Percentiles rank a stretch among this genome's conserved stretches.
Evolutionary conservation across 768 basidiomycete species (phyloP).

Genomic region (Lactifluus volemus): DNA sequence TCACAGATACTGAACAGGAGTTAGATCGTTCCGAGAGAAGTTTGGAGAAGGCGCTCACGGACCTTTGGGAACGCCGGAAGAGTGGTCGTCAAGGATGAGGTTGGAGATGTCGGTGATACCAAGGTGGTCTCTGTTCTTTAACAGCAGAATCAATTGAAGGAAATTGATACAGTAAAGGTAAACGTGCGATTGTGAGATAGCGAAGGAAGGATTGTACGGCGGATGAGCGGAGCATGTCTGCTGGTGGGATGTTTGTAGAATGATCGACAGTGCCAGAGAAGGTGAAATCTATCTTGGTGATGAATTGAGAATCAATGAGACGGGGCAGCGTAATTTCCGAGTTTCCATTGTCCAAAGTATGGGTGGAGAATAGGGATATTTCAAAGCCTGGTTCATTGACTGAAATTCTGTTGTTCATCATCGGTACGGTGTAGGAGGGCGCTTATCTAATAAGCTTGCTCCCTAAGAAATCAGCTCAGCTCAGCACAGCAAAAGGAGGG

Average conservation of each 20-base stretch:
- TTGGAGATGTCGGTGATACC: slow-evolving; percentile 14
- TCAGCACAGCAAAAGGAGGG: slow-evolving; percentile 1
- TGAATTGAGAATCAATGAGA: slow-evolving; percentile 40
- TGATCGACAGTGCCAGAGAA: slow-evolving; percentile 48
- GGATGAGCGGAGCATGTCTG: slow-evolving; percentile 40
- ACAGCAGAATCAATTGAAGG: slow-evolving; percentile 14
- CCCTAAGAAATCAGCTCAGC: background rate
- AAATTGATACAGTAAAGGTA: background rate
- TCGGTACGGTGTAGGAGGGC: background rate
- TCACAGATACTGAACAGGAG: slow-evolving; percentile 32
- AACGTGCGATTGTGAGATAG: slow-evolving; percentile 31
- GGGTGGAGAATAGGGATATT: slow-evolving; percentile 39
- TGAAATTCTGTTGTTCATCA: slow-evolving; percentile 27
- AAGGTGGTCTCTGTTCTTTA: slow-evolving; percentile 38
- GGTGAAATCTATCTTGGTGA: slow-evolving; percentile 42
- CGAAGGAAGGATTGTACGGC: slow-evolving; percentile 40
- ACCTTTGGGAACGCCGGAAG: slow-evolving; percentile 11
- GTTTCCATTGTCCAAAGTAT: slow-evolving; percentile 33
- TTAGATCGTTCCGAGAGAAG: slow-evolving; percentile 27
- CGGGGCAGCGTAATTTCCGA: slow-evolving; percentile 27
- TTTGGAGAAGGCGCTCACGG: background rate
- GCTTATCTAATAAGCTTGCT: slow-evolving; percentile 15
- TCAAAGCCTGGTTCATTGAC: slow-evolving; percentile 36
- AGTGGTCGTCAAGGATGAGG: background rate
- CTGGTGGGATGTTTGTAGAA: slow-evolving; percentile 27